Percentiles rank a stretch among this genome's conserved stretches.
These are phyloP conservation scores for Fusarium marasasianum DNA, from an alignment of 2,329 filamentous ascomycete species.

Conservation along the genomic window DNA sequence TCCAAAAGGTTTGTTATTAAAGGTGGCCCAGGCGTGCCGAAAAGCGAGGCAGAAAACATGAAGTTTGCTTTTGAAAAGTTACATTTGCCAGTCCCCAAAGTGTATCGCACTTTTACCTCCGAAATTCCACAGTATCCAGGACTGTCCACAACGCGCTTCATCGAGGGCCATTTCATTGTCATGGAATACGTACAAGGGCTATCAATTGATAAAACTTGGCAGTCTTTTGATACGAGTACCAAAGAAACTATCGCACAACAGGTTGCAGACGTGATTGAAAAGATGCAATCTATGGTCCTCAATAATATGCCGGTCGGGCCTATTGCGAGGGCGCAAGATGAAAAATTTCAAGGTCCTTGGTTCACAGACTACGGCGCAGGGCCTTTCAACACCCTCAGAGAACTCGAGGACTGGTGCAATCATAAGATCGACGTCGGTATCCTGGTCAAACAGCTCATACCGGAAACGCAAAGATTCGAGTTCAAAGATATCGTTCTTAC, in stretches of 20 bases:
- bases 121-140: neutral
- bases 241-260: accelerated
- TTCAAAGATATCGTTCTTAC: accelerated
- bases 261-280: accelerated
- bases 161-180: neutral
- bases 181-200: neutral
- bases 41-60: neutral
- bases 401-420: neutral
- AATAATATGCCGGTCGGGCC: accelerated
- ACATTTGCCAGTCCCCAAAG: accelerated
- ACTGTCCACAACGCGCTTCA: accelerated
- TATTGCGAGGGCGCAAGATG: accelerated
- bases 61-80: accelerated
- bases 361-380: neutral
- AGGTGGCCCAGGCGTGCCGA: neutral
- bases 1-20: accelerated
- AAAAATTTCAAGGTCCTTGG: accelerated
- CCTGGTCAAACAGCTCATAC: accelerated
- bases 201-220: accelerated
- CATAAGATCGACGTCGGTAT: accelerated
- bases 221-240: accelerated
- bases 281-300: accelerated
- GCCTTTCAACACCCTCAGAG: accelerated
- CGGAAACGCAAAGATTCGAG: accelerated
- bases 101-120: neutral